A percentile compares a stretch with the other conserved stretches of the same genome.
These are phyloP conservation scores for Sutorius australiensis DNA, from an alignment of 768 basidiomycete species.

Conservation along the genomic window DNA sequence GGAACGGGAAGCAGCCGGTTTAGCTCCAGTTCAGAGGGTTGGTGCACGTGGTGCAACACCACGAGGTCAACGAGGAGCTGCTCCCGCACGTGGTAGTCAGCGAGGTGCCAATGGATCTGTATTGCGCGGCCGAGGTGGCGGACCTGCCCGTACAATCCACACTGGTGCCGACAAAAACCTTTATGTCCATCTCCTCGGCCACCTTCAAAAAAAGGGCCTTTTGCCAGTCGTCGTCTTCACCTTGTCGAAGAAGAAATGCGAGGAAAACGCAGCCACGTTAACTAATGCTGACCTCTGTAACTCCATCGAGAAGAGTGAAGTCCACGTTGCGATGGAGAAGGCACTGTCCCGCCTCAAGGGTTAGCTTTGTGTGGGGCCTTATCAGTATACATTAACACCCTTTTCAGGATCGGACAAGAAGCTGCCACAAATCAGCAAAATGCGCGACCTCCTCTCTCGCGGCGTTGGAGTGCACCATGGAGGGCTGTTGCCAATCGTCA, in stretches of 20 bases:
- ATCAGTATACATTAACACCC: slow-evolving; percentile 2
- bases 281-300: slow-evolving; percentile 85
- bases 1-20: slow-evolving; percentile 91
- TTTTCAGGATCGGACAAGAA: slow-evolving; percentile 80
- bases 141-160: slow-evolving; percentile 55
- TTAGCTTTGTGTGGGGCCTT: slow-evolving; percentile 25
- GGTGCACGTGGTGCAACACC: slow-evolving; percentile 73
- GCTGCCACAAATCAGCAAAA: slow-evolving; percentile 87
- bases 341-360: slow-evolving; percentile 90
- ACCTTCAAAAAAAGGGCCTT: slow-evolving; percentile 79
- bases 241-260: slow-evolving; percentile 94
- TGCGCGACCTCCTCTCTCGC: slow-evolving; percentile 83
- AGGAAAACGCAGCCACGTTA: slow-evolving; percentile 91
- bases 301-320: slow-evolving; percentile 92
- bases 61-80: slow-evolving; percentile 44
- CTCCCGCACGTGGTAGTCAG: slow-evolving; percentile 50
- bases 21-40: slow-evolving; percentile 78
- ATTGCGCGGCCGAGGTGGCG: slow-evolving; percentile 41
- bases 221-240: slow-evolving; percentile 97
- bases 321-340: slow-evolving; percentile 91
- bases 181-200: slow-evolving; percentile 87
- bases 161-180: slow-evolving; percentile 81
- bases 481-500: slow-evolving; percentile 92
- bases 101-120: slow-evolving; percentile 44
- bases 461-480: slow-evolving; percentile 99